phyloP scores from a whole-genome alignment of 768 basidiomycete species.

The Tylopilus sp. region DNA sequence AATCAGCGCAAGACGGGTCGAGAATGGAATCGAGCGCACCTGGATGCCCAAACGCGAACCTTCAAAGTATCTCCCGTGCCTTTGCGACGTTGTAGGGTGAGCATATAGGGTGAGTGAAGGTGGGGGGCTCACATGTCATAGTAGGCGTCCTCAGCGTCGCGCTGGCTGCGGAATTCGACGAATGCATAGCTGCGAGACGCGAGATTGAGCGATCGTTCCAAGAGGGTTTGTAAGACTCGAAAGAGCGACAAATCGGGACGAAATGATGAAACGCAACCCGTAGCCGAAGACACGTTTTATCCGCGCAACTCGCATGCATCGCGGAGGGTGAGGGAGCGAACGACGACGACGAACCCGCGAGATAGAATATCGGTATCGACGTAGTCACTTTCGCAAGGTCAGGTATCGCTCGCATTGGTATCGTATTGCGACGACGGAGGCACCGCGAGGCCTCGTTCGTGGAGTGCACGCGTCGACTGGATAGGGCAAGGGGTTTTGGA shows the following conservation, averaged over 20 bases:
- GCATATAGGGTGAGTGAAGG: background rate
- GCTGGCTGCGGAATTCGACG: conserved; percentile 75
- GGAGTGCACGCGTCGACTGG: conserved; percentile 38
- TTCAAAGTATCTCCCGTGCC: conserved; percentile 76
- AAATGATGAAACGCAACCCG: conserved; percentile 26
- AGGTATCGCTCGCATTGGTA: conserved; percentile 31
- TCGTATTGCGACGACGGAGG: conserved; percentile 23
- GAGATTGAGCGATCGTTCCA: conserved; percentile 56
- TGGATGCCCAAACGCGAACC: conserved; percentile 74
- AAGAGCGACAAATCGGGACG: conserved; percentile 32
- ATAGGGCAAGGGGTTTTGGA: conserved; percentile 33
- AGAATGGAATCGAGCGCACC: conserved; percentile 33
- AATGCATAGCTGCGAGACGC: conserved; percentile 76
- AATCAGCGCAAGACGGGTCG: background rate
- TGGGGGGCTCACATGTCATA: conserved; percentile 65
- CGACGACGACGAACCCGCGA: conserved; percentile 32
- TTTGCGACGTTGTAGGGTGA: conserved; percentile 27
- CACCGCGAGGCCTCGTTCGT: conserved; percentile 27
- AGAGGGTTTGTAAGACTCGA: conserved; percentile 34
- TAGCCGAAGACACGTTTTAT: conserved; percentile 29
- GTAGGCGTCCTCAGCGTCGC: conserved; percentile 81
- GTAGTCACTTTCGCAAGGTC: conserved; percentile 16
- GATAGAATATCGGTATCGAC: conserved; percentile 30
- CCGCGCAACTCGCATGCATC: conserved; percentile 25
- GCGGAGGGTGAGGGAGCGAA: conserved; percentile 19